Conservation (phyloP, 1,139 yeast genomes). For the Yamadazyma pseudoaaseri region DNA sequence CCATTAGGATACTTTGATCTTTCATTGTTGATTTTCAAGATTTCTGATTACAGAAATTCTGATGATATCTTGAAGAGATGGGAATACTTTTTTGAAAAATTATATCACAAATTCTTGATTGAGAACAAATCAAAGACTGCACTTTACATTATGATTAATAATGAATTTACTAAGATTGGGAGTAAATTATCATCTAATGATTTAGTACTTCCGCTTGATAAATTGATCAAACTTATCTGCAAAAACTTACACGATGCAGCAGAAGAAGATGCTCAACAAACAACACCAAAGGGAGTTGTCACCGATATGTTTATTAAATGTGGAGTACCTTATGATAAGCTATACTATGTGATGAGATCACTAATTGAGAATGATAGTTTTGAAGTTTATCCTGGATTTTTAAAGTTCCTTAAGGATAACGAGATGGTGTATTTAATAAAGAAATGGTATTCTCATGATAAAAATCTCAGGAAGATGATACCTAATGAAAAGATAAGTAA, state of each 20-base stretch:
- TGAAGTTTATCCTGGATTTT: slow-evolving; percentile 48
- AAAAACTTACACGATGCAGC: slow-evolving; percentile 39
- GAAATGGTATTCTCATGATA: slow-evolving; percentile 64
- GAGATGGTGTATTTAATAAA: slow-evolving; percentile 66
- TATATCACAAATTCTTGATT: slow-evolving; percentile 34
- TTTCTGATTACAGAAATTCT: slow-evolving; percentile 75
- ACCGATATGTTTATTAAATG: slow-evolving; percentile 73
- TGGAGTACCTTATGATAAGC: slow-evolving; percentile 70
- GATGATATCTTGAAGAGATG: slow-evolving; percentile 74
- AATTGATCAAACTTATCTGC: slow-evolving; percentile 59
- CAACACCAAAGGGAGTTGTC: slow-evolving; percentile 40
- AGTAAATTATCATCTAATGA: slow-evolving; percentile 51
- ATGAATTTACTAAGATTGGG: slow-evolving; percentile 43
- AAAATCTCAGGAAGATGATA: slow-evolving; percentile 57
- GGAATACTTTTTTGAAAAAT: slow-evolving; percentile 58
- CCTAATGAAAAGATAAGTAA: slow-evolving; percentile 34
- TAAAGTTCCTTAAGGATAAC: slow-evolving; percentile 32
- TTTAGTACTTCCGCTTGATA: slow-evolving; percentile 77
- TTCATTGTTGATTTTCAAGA: slow-evolving; percentile 73
- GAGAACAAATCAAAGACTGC: slow-evolving; percentile 34
- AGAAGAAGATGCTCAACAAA: slow-evolving; percentile 40
- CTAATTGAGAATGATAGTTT: slow-evolving; percentile 63
- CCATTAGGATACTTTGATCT: slow-evolving; percentile 86
- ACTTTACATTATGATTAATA: slow-evolving; percentile 36
- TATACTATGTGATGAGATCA: slow-evolving; percentile 67